These are phyloP conservation scores for Ciborinia camelliae DNA, from an alignment of 2,329 filamentous ascomycete genomes.

Conservation along the genomic window DNA sequence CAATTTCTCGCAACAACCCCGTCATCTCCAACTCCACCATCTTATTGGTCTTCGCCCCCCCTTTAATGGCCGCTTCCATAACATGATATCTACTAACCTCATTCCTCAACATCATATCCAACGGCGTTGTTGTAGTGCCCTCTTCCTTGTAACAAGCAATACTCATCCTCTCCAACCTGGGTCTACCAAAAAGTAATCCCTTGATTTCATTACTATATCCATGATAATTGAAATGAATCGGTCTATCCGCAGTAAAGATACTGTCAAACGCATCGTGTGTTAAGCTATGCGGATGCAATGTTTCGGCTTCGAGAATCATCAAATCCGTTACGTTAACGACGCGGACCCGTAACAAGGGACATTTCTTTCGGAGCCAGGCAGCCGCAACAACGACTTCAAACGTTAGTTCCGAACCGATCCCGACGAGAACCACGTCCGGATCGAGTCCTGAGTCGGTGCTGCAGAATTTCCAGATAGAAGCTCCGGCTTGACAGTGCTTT, in stretches of 20 bases:
- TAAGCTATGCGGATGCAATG: slow-evolving; percentile 57
- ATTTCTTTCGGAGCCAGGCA: slow-evolving; percentile 48
- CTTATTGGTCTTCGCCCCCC: slow-evolving; percentile 47
- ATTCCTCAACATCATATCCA: slow-evolving; percentile 67
- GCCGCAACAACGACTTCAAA: slow-evolving; percentile 63
- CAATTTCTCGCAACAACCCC: slow-evolving; percentile 47
- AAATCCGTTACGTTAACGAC: slow-evolving; percentile 65
- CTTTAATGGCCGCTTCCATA: slow-evolving; percentile 51
- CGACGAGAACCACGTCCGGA: slow-evolving; percentile 61
- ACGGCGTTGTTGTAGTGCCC: slow-evolving; percentile 64
- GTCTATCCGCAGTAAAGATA: slow-evolving; percentile 54
- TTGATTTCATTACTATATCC: slow-evolving; percentile 60
- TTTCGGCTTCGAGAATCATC: slow-evolving; percentile 57
- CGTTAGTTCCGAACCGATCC: slow-evolving; percentile 62
- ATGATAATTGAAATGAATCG: slow-evolving; percentile 65
- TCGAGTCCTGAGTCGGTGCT: slow-evolving; percentile 53
- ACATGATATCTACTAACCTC: slow-evolving; percentile 58
- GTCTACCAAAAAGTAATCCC: slow-evolving; percentile 58
- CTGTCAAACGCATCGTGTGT: slow-evolving; percentile 49
- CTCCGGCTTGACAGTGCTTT: slow-evolving; percentile 56
- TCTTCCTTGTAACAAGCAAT: slow-evolving; percentile 62
- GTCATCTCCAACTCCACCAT: slow-evolving; percentile 46
- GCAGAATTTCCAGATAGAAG: slow-evolving; percentile 59
- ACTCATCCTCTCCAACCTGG: slow-evolving; percentile 48
- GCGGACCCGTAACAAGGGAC: slow-evolving; percentile 53